Base-by-base conservation (phyloP, 208 protist genomes). In the Leishmania gerbilli region DNA sequence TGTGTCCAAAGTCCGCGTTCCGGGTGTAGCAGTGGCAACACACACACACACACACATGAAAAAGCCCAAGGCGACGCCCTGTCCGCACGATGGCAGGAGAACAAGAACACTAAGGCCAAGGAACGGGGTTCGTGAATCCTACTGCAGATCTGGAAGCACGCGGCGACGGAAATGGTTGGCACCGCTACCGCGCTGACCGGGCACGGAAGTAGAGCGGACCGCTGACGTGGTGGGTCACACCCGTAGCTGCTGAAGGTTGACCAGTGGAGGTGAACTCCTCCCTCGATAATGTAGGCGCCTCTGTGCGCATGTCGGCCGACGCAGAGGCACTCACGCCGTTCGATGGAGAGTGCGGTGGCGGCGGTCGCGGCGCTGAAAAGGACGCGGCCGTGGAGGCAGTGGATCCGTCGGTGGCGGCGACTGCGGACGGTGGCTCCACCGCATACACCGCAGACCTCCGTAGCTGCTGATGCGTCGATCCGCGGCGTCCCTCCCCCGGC, bases 121-220 rank as follows among this genome's bases (percentile, higher is more conserved):
- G 31, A 68, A 31, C 17, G 31, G 17, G 62, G n/a, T 40, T 34
- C 27, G 62, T 40, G 62, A 24, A 71, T 3, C 49, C 24, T 27
- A 21, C 24, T 19, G 69, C 42, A 51, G 45, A 31, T 24, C 11
- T 3, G 4, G 42, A 34, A 34, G n/a, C 1, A 8, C 40, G n/a
- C 11, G 45, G 27, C 17, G 37, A 27, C 55, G 24, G 24, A 31
- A 13, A 24, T 42, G 49, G n/a, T 15, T 27, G 19, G 47, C n/a
- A 13, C 71, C 15, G 72, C 51, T 76, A 62, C 47, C 11, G 72
- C 31, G 72, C 53, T 62, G 31, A 64, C 53, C 72, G 72, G 31
- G 74, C 74, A 1, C 7, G 51, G 56, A 31, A 77, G 74, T 68
- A 77, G 37, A 67, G 40, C 37, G 74, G 56, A 17, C 56, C 56